Evolutionary conservation across 768 basidiomycete genomes (phyloP).

Genomic region (Gloeophyllum trabeum): DNA sequence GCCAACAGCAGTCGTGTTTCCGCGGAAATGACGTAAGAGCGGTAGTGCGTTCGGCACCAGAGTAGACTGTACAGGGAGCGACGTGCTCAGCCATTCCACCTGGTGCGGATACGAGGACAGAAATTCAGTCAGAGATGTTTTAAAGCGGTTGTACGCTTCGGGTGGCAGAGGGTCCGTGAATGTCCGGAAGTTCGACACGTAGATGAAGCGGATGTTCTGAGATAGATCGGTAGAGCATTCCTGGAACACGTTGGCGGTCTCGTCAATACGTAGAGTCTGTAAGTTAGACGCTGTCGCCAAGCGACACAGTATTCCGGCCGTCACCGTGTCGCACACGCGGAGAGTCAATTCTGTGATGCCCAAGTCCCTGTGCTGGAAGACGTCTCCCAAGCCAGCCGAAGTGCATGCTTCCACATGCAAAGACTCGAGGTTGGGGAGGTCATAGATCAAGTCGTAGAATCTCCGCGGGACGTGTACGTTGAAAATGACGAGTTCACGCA

Average conservation of each 20-base stretch:
- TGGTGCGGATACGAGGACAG: neutral
- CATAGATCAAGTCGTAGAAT: too few species aligned
- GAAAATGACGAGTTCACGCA: too few species aligned
- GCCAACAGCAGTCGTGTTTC: neutral
- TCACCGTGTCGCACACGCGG: conserved; percentile 4
- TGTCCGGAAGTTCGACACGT: too few species aligned
- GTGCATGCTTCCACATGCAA: too few species aligned
- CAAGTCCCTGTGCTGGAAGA: too few species aligned
- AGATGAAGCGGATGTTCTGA: conserved; percentile 9
- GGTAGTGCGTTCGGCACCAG: neutral
- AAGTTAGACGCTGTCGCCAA: conserved; percentile 26
- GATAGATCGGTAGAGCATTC: conserved; percentile 9
- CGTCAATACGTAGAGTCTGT: conserved; percentile 31
- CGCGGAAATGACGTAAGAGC: neutral
- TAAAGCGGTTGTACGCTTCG: neutral
- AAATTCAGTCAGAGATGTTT: neutral
- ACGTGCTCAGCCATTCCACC: neutral
- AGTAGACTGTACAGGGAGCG: neutral
- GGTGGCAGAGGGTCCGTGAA: too few species aligned
- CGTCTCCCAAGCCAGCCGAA: too few species aligned
- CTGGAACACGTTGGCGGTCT: conserved; percentile 26
- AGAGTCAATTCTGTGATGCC: conserved; percentile 21
- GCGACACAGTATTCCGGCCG: conserved; percentile 10
- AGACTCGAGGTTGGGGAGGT: too few species aligned
- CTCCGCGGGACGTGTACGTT: too few species aligned